Conservation (phyloP, 352 stramenopile genomes). For the Globisporangium nunn region DNA sequence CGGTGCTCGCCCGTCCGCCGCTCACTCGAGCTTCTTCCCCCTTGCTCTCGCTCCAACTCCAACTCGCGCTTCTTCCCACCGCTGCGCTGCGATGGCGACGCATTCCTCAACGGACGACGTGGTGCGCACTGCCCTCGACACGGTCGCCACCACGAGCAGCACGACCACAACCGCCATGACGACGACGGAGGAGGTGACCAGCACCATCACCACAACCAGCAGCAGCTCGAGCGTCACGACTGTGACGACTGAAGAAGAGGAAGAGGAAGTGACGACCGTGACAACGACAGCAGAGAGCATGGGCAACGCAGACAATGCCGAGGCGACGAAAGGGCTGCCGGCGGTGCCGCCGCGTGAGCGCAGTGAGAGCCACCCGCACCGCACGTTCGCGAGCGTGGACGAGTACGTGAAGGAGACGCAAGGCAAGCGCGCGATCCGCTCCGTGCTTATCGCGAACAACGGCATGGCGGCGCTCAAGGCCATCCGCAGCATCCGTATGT, state of each 20-base stretch:
- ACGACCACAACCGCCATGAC: background rate
- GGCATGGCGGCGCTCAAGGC: conserved; percentile 99
- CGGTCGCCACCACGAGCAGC: background rate
- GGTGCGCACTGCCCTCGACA: background rate
- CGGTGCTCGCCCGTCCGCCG: no score
- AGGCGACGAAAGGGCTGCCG: background rate
- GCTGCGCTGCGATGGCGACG: background rate
- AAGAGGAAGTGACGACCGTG: background rate
- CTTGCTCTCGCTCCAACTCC: background rate
- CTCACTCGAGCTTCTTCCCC: no score
- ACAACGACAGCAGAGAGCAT: background rate
- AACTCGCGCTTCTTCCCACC: background rate
- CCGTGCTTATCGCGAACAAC: conserved; percentile 99
- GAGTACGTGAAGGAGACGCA: conserved; percentile 90
- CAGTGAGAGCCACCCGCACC: conserved; percentile 49
- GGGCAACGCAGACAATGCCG: conserved; percentile 2
- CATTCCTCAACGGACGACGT: conserved; percentile 1
- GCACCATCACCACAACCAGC: background rate
- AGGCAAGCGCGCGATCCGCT: conserved; percentile 89
- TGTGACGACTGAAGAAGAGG: conserved; percentile 2
- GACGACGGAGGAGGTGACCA: background rate
- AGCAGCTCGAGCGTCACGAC: conserved; percentile 3
- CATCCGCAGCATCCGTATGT: conserved; percentile 98
- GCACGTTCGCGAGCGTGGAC: conserved; percentile 86
- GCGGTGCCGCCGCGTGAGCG: conserved; percentile 20